Conservation (phyloP, 306 rosid species). For the Fagus crenata region DNA sequence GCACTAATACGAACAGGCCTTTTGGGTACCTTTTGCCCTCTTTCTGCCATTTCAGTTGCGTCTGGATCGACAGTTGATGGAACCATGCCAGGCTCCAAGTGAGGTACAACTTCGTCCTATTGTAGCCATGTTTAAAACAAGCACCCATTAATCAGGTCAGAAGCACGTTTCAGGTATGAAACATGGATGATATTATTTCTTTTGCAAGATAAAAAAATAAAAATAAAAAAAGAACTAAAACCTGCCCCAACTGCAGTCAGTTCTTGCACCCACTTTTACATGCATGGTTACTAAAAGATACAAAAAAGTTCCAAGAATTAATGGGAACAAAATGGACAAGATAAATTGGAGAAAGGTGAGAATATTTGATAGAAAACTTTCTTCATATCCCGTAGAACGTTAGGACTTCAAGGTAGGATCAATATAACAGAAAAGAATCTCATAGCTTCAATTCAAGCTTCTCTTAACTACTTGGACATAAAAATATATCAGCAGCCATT, state of each 20-base stretch:
- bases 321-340: not conserved
- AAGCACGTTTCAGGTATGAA: not conserved
- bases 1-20: slow-evolving; percentile 86
- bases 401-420: not conserved
- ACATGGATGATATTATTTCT: not conserved
- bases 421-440: not conserved
- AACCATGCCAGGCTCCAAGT: slow-evolving; percentile 97
- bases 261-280: slow-evolving; percentile 3
- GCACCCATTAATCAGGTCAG: slow-evolving; percentile 22
- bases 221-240: not conserved
- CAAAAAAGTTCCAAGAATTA: not conserved
- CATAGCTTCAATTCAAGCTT: not conserved
- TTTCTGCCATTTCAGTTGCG: slow-evolving; percentile 73
- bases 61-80: slow-evolving; percentile 98
- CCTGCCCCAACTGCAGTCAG: not conserved
- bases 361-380: not conserved
- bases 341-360: not conserved
- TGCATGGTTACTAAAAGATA: not conserved
- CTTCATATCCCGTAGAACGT: not conserved
- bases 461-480: not conserved
- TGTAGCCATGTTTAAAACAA: slow-evolving; percentile 30
- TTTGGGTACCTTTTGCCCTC: slow-evolving; percentile 66
- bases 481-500: no score
- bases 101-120: slow-evolving; percentile 97
- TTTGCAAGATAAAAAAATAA: not conserved